A percentile compares a stretch with the other conserved stretches of the same genome.
phyloP scores from a whole-genome alignment of 148 eudicot species.

The Pouteria glomerata region DNA sequence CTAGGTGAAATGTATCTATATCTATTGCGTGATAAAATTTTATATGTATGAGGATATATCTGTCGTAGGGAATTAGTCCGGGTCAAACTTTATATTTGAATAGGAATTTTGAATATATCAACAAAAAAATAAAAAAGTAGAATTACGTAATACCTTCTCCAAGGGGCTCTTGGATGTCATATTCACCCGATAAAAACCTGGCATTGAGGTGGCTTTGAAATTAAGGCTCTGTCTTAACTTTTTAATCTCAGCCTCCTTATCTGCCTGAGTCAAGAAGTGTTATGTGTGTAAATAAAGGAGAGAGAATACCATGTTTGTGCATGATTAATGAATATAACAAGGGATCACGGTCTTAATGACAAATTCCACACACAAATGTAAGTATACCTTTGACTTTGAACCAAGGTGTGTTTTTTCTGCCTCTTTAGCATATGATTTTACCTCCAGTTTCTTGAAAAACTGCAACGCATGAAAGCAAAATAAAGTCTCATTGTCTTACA shows the following conservation, averaged over 20 bases:
- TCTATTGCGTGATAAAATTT: no score
- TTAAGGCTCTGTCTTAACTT: slow-evolving; percentile 26
- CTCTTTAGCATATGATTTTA: slow-evolving; percentile 35
- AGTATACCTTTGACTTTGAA: slow-evolving; percentile 44
- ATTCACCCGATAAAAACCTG: slow-evolving; percentile 35
- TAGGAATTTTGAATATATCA: no score
- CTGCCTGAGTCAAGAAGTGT: slow-evolving; percentile 28
- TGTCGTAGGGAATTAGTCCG: no score
- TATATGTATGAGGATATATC: no score
- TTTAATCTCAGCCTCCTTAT: slow-evolving; percentile 34
- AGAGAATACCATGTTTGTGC: not conserved
- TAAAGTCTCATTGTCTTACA: not conserved
- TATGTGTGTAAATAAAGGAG: not conserved
- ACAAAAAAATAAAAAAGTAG: not conserved
- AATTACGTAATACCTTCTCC: slow-evolving; percentile 32
- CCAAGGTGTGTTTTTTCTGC: slow-evolving; percentile 28
- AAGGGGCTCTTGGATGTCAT: slow-evolving; percentile 26
- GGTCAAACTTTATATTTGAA: no score
- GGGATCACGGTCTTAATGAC: not conserved
- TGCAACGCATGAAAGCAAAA: slow-evolving; percentile 18
- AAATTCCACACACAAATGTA: not conserved
- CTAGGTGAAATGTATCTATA: no score
- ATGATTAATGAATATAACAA: not conserved
- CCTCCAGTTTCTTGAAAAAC: slow-evolving; percentile 45
- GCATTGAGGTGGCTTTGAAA: slow-evolving; percentile 41